Conservation (phyloP, 2,329 filamentous ascomycete genomes). For the Cladorrhinum sp. region DNA sequence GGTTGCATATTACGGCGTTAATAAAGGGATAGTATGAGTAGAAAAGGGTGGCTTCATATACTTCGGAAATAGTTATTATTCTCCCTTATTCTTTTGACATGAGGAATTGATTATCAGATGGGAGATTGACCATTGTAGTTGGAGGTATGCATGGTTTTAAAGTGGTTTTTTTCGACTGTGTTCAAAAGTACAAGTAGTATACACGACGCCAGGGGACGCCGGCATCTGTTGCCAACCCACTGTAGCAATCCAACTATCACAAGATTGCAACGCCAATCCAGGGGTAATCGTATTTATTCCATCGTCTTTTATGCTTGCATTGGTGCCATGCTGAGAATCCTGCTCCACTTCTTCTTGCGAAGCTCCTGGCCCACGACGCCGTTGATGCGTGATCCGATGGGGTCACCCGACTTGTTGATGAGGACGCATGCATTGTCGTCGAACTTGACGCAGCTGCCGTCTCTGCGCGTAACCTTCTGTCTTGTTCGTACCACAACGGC, state of each 20-base stretch:
- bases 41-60: neutral
- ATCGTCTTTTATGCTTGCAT: constrained; percentile 43
- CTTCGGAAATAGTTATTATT: neutral
- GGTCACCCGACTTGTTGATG: constrained; percentile 95
- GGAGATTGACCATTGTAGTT: neutral
- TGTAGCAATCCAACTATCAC: neutral
- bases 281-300: neutral
- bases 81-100: neutral
- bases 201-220: constrained; percentile 22
- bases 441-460: constrained; percentile 88
- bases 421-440: constrained; percentile 98
- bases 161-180: neutral
- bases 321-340: constrained; percentile 93
- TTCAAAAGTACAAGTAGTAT: constrained; percentile 24
- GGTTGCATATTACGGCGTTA: constrained; percentile 19
- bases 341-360: constrained; percentile 92
- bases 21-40: neutral
- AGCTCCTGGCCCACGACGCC: constrained; percentile 89
- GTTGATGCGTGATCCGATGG: constrained; percentile 88
- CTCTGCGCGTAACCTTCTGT: constrained; percentile 81
- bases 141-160: neutral
- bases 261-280: too few relatives aligned
- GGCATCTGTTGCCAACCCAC: constrained; percentile 6
- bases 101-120: neutral
- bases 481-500: constrained; percentile 90